These are phyloP conservation scores for Phyllosticta ampelicida DNA, from an alignment of 2,329 filamentous ascomycete species.

Conservation along the genomic window DNA sequence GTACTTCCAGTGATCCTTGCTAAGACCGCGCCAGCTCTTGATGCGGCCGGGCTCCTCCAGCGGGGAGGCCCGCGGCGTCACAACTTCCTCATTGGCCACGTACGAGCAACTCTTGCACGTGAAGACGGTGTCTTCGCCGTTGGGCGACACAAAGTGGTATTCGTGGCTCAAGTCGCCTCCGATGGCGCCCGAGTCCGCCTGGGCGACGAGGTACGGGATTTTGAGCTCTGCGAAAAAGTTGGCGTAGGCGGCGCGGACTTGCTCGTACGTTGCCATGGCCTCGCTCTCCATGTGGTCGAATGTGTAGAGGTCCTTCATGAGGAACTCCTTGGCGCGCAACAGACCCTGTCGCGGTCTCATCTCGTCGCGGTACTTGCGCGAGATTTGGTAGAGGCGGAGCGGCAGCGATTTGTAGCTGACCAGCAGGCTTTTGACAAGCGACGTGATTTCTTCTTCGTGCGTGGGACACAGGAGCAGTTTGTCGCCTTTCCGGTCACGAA, in stretches of 20 bases:
- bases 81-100: constrained; percentile 82
- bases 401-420: constrained; percentile 81
- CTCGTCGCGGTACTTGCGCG: constrained; percentile 92
- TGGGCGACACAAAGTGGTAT: constrained; percentile 70
- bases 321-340: constrained; percentile 77
- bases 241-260: constrained; percentile 63
- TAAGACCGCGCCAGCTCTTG: constrained; percentile 50
- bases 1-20: constrained; percentile 55
- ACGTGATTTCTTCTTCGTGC: constrained; percentile 93
- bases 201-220: constrained; percentile 71
- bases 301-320: constrained; percentile 98
- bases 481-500: constrained; percentile 66
- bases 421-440: constrained; percentile 59
- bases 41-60: constrained; percentile 12
- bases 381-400: constrained; percentile 80
- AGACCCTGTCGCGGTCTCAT: constrained; percentile 78
- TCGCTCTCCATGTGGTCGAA: constrained; percentile 61
- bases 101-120: constrained; percentile 64
- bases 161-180: constrained; percentile 89
- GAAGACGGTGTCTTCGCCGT: constrained; percentile 79
- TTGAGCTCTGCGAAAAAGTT: constrained; percentile 73
- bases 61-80: constrained; percentile 29
- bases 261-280: constrained; percentile 71
- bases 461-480: constrained; percentile 77
- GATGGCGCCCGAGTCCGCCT: constrained; percentile 93